Evolutionary conservation across 441 rosid species (phyloP).

Genomic region (Populus hybrid): DNA sequence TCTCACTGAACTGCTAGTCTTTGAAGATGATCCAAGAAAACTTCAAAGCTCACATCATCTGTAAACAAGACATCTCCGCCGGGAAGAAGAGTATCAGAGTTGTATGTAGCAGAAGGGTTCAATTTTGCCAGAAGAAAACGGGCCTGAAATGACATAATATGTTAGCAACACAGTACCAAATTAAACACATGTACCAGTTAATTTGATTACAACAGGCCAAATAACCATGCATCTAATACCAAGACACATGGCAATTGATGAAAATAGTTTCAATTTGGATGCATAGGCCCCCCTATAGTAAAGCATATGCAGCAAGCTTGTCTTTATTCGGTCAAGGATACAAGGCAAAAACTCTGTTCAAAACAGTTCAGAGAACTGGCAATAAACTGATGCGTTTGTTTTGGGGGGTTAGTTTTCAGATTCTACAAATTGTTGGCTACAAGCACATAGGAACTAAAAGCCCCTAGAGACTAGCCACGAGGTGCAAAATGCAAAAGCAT

Average conservation of each 20-base stretch:
- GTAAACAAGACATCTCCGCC: slow-evolving; percentile 72
- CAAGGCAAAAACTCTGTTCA: neutral
- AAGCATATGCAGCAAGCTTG: neutral
- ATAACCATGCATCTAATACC: neutral
- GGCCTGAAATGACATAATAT: slow-evolving; percentile 44
- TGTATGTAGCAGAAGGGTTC: slow-evolving; percentile 79
- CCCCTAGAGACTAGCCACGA: neutral
- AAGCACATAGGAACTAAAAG: neutral
- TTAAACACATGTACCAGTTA: neutral
- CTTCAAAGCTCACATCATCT: slow-evolving; percentile 85
- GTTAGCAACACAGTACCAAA: neutral
- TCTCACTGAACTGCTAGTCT: slow-evolving; percentile 65
- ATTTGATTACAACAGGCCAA: neutral
- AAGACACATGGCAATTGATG: neutral
- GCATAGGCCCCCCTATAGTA: neutral
- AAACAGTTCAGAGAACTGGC: neutral
- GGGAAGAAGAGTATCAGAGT: slow-evolving; percentile 33
- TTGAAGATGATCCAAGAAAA: slow-evolving; percentile 87
- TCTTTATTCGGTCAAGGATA: neutral
- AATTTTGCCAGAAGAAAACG: slow-evolving; percentile 88
- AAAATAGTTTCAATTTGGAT: neutral
- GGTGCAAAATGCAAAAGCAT: neutral
- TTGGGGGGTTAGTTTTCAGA: neutral
- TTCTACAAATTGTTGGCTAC: neutral
- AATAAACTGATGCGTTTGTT: neutral